Percentiles rank a stretch among this genome's conserved stretches.
These are phyloP conservation scores for Tulasnella sp. DNA, from an alignment of 768 basidiomycete genomes.

Conservation along the genomic window DNA sequence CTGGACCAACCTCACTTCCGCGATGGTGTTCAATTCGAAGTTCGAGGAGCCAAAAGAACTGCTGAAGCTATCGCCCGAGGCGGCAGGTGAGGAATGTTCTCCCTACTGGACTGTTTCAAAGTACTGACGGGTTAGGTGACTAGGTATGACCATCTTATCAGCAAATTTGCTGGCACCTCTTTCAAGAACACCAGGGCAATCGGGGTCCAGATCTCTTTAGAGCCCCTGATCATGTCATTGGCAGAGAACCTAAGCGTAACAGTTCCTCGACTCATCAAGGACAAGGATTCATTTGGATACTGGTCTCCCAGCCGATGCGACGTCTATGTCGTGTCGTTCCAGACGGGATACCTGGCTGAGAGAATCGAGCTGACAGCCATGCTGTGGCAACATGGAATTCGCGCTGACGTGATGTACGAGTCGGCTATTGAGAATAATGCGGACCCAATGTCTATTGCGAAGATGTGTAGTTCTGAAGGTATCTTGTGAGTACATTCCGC, in stretches of 20 bases:
- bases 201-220: conserved; percentile 70
- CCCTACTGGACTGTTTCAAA: neutral
- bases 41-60: conserved; percentile 57
- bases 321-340: conserved; percentile 77
- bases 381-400: conserved; percentile 77
- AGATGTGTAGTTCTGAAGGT: conserved; percentile 71
- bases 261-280: conserved; percentile 66
- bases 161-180: conserved; percentile 50
- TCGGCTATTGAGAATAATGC: conserved; percentile 56
- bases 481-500: conserved; percentile 55
- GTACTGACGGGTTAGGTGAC: neutral
- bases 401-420: conserved; percentile 86
- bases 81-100: conserved; percentile 53
- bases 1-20: conserved; percentile 64
- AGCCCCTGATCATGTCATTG: conserved; percentile 67
- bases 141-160: conserved; percentile 72
- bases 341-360: conserved; percentile 69
- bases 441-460: conserved; percentile 48
- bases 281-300: conserved; percentile 77
- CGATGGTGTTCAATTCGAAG: conserved; percentile 71
- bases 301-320: conserved; percentile 89
- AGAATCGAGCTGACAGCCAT: conserved; percentile 71
- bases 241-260: conserved; percentile 65
- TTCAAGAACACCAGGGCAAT: conserved; percentile 56
- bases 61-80: conserved; percentile 72